A percentile compares a stretch with the other conserved stretches of the same genome.
These are phyloP conservation scores for Novymonas esmeraldas DNA, from an alignment of 208 protist species.

Conservation along the genomic window DNA sequence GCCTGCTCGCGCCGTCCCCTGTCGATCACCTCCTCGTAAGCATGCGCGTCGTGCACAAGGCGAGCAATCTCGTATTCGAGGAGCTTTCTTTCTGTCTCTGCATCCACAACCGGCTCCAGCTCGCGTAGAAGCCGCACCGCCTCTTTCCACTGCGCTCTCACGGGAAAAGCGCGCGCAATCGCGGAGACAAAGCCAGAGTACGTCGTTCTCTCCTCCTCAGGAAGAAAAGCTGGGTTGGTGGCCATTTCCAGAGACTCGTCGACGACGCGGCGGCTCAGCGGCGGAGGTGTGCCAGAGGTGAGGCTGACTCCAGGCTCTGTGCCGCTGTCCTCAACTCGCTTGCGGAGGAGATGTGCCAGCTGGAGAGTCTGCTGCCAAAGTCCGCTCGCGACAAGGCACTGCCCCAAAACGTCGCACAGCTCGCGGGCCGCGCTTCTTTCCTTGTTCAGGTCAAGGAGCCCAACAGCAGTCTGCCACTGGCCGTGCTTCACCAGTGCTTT, in stretches of 20 bases:
- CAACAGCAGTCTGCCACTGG: slow-evolving; percentile 56
- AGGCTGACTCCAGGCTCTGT: neutral
- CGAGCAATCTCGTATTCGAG: slow-evolving; percentile 28
- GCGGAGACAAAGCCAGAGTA: slow-evolving; percentile 34
- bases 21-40: slow-evolving; percentile 19
- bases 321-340: neutral
- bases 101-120: slow-evolving; percentile 14
- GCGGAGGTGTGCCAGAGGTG: neutral
- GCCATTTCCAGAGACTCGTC: slow-evolving; percentile 29
- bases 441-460: slow-evolving; percentile 46
- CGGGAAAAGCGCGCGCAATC: slow-evolving; percentile 24
- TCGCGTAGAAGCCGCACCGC: slow-evolving; percentile 7
- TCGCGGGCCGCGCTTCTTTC: slow-evolving; percentile 22
- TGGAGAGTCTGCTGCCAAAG: slow-evolving; percentile 31
- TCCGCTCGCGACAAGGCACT: slow-evolving; percentile 41
- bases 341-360: neutral
- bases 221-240: slow-evolving; percentile 31
- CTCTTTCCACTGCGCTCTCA: slow-evolving; percentile 18
- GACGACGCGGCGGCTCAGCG: neutral
- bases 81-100: slow-evolving; percentile 8
- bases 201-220: slow-evolving; percentile 15
- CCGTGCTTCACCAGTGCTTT: slow-evolving; percentile 68
- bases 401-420: slow-evolving; percentile 36
- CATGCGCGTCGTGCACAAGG: slow-evolving; percentile 21
- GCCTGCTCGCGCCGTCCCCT: slow-evolving; percentile 3